Base-by-base conservation (phyloP, 2,329 filamentous ascomycete genomes). In the Dryadomyces quercivorus region DNA sequence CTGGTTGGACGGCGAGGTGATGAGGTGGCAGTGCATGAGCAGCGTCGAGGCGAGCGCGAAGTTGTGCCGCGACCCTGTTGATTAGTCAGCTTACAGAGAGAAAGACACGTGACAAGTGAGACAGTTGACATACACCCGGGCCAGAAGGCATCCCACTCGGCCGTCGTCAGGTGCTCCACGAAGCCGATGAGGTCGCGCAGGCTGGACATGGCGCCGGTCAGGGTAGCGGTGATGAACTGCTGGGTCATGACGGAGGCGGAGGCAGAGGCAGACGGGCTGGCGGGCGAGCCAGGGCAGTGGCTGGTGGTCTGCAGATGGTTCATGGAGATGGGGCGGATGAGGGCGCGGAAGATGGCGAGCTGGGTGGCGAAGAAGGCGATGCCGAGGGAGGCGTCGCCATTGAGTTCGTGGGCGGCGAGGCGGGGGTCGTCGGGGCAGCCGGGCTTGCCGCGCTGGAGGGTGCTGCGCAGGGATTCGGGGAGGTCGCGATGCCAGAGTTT, bases 111-210 rank as follows among this genome's bases (percentile, higher is more conserved):
- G 18, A 18, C 6, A 47, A 50, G 15, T 1, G 8, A 22, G 1
- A 36, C 34, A 31, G 1, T 1, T 3, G 2, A 50, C 55, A 21
- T 42, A 57, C 55, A 57, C 10, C 49, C 43, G 22, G 36, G 53
- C 55, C 55, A 57, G 16, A 57, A 57, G 2, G 40, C 45, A 22
- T 57, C 55, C 55, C 55, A 57, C 2, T 55, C 55, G 12, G 52
- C 55, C n/a, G 50, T 22, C 2, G 55, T 52, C 20, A 57, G 21
- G 40, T 40, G n/a, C 15, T 53, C 55, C 2, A 55, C 45, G 36
- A 57, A 57, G 5, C 16, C 40, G n/a, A 55, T 22, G 34, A 52
- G 44, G n/a, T 55, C 49, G 4, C 52, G 51, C 5, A 48, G 38
- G 1, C 20, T 21, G 18, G 46, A 21, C 16, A 54, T 21, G 12